Base-by-base conservation (phyloP, 1,139 yeast species). In the Lodderomyces beijingensis region DNA sequence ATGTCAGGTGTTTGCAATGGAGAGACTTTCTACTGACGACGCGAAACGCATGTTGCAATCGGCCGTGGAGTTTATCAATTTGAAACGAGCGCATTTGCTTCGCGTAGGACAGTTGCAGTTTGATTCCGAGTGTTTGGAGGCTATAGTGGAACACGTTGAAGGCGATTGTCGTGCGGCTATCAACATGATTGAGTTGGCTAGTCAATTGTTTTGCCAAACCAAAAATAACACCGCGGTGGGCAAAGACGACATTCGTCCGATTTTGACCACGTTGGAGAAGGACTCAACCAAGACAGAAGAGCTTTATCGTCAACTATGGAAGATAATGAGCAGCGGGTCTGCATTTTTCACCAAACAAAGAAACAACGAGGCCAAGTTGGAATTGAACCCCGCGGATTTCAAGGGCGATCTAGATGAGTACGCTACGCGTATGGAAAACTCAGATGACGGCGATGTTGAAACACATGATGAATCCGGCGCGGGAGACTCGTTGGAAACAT, bases 111-210 rank as follows among this genome's bases (percentile, higher is more conserved):
- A 19, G 22, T 6, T 23, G 6, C 14, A 9, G n/a, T 23, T 23
- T 23, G 6, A 6, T 6, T 7, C 7, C n/a, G 12, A 23, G 6
- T 6, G 9, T 7, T 23, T 23, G n/a, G 9, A 7, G 6, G 14
- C 6, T 9, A 23, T 62, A 1, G 44, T 47, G 2, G 35, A 38
- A 7, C 36, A 33, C 22, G 45, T 55, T 7, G 38, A 39, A 25
- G 65, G 71, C 2, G 74, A 67, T 39, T 49, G 65, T 3, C 41
- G 74, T 25, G 44, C 46, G 9, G 65, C 59, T 4, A 49, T 62
- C 23, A 59, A 58, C 34, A 35, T 55, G 27, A 43, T 67, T 2
- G 67, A 62, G 38, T 38, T 61, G 18, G 31, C 59, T 9, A 53
- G 64, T 35, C 35, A 47, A 3, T 40, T 40, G 24, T 47, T 33